Evolutionary conservation across 75 land plant genomes (phyloP).

Genomic region (Cryptomeria japonica): DNA sequence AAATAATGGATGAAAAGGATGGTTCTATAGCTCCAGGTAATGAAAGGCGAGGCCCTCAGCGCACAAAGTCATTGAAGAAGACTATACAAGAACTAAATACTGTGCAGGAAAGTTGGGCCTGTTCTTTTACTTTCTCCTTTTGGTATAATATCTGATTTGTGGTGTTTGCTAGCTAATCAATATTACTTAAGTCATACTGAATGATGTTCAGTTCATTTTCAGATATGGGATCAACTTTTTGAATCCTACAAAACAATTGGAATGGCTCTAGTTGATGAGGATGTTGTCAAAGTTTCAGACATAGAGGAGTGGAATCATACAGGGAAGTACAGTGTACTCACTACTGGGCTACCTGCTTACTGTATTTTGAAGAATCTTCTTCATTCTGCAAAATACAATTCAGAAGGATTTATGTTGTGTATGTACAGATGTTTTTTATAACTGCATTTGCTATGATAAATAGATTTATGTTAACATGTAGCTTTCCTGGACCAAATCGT

Average conservation of each 20-base stretch:
- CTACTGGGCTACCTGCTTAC: constrained; percentile 77
- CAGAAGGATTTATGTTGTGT: constrained; percentile 60
- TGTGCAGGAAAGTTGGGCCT: constrained; percentile 58
- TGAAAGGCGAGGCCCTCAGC: constrained; percentile 23
- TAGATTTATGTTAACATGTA: neutral
- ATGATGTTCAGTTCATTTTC: constrained; percentile 3
- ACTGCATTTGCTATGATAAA: neutral
- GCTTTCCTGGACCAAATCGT: neutral
- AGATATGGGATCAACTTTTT: constrained; percentile 75
- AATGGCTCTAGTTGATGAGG: constrained; percentile 50
- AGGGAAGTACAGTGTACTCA: constrained; percentile 37
- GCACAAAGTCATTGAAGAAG: constrained; percentile 46
- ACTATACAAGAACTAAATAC: constrained; percentile 67
- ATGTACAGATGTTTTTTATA: constrained; percentile 12
- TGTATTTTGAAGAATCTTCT: constrained; percentile 53
- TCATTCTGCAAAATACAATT: constrained; percentile 55
- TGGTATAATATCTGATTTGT: neutral
- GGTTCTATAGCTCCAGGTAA: neutral
- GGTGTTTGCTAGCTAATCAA: neutral
- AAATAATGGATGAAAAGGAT: constrained; percentile 7
- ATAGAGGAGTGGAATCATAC: constrained; percentile 57
- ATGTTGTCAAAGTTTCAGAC: constrained; percentile 59
- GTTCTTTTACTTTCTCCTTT: constrained; percentile 10
- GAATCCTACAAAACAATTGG: constrained; percentile 47
- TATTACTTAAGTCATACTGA: neutral